phyloP scores from a whole-genome alignment of 2,329 filamentous ascomycete species.

The Ramularia endophylla region DNA sequence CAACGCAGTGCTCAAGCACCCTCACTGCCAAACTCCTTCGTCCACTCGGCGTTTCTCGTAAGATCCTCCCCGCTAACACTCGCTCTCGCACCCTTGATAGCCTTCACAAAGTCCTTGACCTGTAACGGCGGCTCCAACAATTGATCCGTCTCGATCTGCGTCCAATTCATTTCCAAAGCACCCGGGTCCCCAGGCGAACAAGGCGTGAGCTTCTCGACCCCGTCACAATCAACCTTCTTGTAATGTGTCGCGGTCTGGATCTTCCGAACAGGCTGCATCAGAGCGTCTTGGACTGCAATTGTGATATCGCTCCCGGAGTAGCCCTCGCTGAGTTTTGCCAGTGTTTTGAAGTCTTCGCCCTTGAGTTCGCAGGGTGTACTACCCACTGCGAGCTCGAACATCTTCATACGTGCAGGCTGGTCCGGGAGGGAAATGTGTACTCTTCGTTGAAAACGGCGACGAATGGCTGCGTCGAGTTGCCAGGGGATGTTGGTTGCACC shows the following conservation, averaged over 20 bases:
- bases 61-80: slow-evolving; percentile 88
- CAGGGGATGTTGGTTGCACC: slow-evolving; percentile 98
- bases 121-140: slow-evolving; percentile 80
- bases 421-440: slow-evolving; percentile 96
- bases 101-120: slow-evolving; percentile 89
- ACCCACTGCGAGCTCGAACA: slow-evolving; percentile 96
- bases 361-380: slow-evolving; percentile 82
- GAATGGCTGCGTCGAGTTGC: slow-evolving; percentile 95
- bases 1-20: slow-evolving; percentile 58
- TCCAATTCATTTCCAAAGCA: slow-evolving; percentile 91
- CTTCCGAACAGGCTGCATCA: slow-evolving; percentile 96
- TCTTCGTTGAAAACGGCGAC: slow-evolving; percentile 89
- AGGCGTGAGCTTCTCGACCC: slow-evolving; percentile 65
- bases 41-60: slow-evolving; percentile 83
- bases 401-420: slow-evolving; percentile 74
- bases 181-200: slow-evolving; percentile 87
- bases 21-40: slow-evolving; percentile 90
- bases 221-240: slow-evolving; percentile 75
- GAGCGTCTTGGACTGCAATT: slow-evolving; percentile 89
- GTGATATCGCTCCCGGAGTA: slow-evolving; percentile 95
- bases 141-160: slow-evolving; percentile 74
- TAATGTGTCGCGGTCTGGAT: slow-evolving; percentile 98
- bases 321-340: slow-evolving; percentile 80
- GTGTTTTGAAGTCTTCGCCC: slow-evolving; percentile 67
- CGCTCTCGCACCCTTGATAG: slow-evolving; percentile 79